Evolutionary conservation across 306 rosid genomes (phyloP).

Genomic region (Adenanthera pavonina): DNA sequence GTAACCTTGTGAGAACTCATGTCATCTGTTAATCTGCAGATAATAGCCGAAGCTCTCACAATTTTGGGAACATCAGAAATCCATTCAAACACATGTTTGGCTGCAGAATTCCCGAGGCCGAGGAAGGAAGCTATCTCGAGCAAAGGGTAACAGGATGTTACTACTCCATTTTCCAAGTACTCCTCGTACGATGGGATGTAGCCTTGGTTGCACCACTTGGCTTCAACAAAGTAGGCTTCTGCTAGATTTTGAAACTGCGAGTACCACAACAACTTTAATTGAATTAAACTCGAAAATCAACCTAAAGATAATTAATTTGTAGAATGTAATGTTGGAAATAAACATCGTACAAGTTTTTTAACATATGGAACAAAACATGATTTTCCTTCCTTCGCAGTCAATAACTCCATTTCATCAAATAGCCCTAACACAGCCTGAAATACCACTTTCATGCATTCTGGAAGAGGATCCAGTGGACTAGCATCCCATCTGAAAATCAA

Average conservation of each 20-base stretch:
- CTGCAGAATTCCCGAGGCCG: constrained; percentile 34
- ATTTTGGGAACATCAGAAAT: constrained; percentile 34
- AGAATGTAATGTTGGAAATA: neutral
- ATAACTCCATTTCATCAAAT: constrained; percentile 12
- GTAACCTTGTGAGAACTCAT: constrained; percentile 43
- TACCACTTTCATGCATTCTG: constrained; percentile 25
- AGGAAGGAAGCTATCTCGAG: constrained; percentile 12
- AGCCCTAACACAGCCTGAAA: neutral
- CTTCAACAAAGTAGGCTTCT: constrained; percentile 32
- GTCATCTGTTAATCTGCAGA: constrained; percentile 40
- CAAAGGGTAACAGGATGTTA: neutral
- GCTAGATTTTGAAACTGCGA: neutral
- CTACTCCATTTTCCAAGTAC: constrained; percentile 1
- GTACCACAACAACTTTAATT: too few species aligned
- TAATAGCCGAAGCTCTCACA: constrained; percentile 19
- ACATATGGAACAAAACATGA: neutral
- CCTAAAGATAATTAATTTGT: too few species aligned
- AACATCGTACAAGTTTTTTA: neutral
- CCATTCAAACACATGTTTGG: constrained; percentile 49
- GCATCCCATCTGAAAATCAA: constrained; percentile 46
- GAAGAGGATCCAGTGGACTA: constrained; percentile 11
- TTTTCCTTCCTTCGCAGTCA: neutral
- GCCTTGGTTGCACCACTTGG: neutral
- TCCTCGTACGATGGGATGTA: constrained; percentile 39
- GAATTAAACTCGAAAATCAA: too few species aligned